A percentile compares a stretch with the other conserved stretches of the same genome.
Evolutionary conservation across 495 filamentous ascomycete species (phyloP).

Genomic region (Rostrohypoxylon terebratum): DNA sequence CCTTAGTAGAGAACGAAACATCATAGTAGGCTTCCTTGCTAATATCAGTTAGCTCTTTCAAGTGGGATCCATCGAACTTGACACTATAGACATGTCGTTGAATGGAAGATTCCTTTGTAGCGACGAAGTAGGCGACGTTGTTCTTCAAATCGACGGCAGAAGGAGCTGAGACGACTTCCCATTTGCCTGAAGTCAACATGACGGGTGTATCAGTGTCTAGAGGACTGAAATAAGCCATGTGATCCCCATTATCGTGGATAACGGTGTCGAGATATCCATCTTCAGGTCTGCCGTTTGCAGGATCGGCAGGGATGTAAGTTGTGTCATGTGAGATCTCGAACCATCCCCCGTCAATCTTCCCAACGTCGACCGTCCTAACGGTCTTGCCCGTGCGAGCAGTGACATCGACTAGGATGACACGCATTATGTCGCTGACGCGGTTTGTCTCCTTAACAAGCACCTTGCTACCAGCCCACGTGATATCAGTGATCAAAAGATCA

Average conservation of each 20-base stretch:
- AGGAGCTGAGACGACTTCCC: conserved; percentile 92
- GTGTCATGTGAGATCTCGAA: conserved; percentile 94
- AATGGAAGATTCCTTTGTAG: conserved; percentile 86
- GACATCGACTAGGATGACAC: conserved; percentile 89
- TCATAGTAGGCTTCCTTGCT: conserved; percentile 84
- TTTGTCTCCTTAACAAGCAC: conserved; percentile 92
- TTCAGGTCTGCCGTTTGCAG: conserved; percentile 76
- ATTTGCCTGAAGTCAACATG: conserved; percentile 87
- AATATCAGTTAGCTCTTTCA: conserved; percentile 78
- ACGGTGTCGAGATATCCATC: conserved; percentile 96
- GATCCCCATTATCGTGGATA: conserved; percentile 87
- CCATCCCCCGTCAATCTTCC: conserved; percentile 91
- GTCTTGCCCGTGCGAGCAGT: conserved; percentile 77
- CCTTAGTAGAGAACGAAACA: conserved; percentile 84
- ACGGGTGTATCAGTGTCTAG: conserved; percentile 82
- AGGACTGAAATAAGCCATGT: conserved; percentile 95
- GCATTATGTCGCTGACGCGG: conserved; percentile 89
- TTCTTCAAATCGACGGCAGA: conserved; percentile 86
- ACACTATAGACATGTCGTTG: conserved; percentile 93
- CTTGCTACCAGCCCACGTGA: conserved; percentile 88
- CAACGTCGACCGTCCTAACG: conserved; percentile 80
- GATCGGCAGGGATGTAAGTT: conserved; percentile 85
- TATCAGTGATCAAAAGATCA: conserved; percentile 90
- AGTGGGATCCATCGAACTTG: conserved; percentile 77
- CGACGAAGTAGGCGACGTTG: conserved; percentile 90